Evolutionary conservation across 495 filamentous ascomycete species (phyloP), one percentile per base, ranked within the genome.

Genomic region (Penicillium longicatenatum): DNA sequence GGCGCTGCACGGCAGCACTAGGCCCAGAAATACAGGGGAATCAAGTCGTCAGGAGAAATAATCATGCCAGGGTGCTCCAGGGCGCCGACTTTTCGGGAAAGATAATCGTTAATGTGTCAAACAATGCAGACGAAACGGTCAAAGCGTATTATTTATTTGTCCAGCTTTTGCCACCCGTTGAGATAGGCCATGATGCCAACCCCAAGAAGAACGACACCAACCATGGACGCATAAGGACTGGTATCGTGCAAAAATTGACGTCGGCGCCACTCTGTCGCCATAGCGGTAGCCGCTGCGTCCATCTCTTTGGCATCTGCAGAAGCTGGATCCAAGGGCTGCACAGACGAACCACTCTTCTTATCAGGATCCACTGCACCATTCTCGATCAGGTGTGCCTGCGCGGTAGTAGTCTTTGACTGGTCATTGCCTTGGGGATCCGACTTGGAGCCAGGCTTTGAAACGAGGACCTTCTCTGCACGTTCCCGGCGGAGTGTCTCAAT

Each of bases 181-280:
- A 98, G 78, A 75, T 91, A 96, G 43, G 90, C 90, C 94, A 98
- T 98, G 49, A 97, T 70, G 29, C 91, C 89, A 66, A 97, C 87
- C 16, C 94, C 94, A 60, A 97, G 71, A 46, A 97, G 72, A 49
- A 98, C 91, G 6, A 98, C 93, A 6, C 91, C 89, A 21, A 97
- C 74, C 77, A 96, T 92, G 7, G 88, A 91, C 31, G 89, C 89
- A 64, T 92, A 96, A 20, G 94, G 94, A 52, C 87, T 83, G 59
- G 86, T 83, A 30, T 91, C 84, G 57, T 84, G 76, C 49, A 91
- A 60, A n/a, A 73, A 70, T 43, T 70, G 65, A 52, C 69, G 64
- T 45, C 71, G 62, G 37, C 72, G 70, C 42, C 61, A 71, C 57
- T 76, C 71, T 52, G 71, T 77, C 48, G 79, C 68, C 55, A 76